Evolutionary conservation across 2,329 filamentous ascomycete species (phyloP), one percentile per base, ranked within the genome.

Genomic region (Neonectria coccinea): DNA sequence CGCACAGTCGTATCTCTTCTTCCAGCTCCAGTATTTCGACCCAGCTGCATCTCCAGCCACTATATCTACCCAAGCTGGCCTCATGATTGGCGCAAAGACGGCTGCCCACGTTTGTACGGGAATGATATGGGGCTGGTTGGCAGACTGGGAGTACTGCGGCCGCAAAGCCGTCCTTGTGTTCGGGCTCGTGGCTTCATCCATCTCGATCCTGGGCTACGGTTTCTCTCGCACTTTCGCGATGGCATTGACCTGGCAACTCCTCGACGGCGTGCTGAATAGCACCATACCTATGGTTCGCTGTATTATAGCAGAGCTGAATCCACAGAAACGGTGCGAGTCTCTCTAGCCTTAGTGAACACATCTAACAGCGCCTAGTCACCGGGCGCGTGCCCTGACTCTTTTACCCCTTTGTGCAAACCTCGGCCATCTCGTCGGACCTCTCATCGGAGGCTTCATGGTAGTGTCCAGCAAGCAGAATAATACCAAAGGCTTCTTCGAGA

Each of bases 101-200:
- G 22, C 45, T 4, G 45, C 45, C 14, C 45, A 48, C 9, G 22
- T 48, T 12, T 48, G 22, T 14, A 48, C 45, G 8, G 45, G 45
- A 22, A 25, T 48, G 45, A 16, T 48, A 12, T 48, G 45, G 45
- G 45, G 45, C 3, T 25, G 22, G 14, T n/a, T 48, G 14, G 45
- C 45, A 48, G 45, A 48, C 25, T 47, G 22, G 45, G 45, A 48
- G 45, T 29, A 48, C 14, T 48, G 45, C 12, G 45, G 45, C 14
- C 45, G 45, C 5, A 48, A 48, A 14, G 14, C 45, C 2, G 45
- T 48, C 14, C 22, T 48, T 27, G 45, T 29, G 9, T 48, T 48
- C 29, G 45, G 45, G 29, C 45, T 48, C 4, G 6, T 10, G 2
- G 45, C 45, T 16, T 48, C 45, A 10, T 48, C 45, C 22, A 9